These are phyloP conservation scores for Phtheirospermum japonicum DNA, from an alignment of 257 asterid genomes.

Conservation along the genomic window DNA sequence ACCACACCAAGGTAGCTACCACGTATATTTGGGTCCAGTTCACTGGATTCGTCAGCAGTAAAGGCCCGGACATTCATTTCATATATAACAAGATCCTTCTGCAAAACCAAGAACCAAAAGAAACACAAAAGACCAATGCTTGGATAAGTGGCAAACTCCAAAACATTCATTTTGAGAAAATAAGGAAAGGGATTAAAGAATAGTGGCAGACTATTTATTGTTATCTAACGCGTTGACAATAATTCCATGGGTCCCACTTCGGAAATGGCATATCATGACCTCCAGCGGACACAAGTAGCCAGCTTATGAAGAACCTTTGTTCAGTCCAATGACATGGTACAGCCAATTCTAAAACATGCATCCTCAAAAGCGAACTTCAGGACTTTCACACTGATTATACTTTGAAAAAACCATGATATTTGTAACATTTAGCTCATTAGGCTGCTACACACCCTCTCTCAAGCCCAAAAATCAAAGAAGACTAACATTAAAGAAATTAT, in stretches of 20 bases:
- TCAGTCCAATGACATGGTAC: background rate
- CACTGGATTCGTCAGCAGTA: conserved; percentile 91
- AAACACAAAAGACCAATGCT: conserved; percentile 16
- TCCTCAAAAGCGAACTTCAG: background rate
- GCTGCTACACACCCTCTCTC: background rate
- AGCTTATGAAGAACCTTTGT: conserved; percentile 17
- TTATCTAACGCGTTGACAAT: background rate
- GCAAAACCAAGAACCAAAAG: conserved; percentile 34
- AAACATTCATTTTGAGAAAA: conserved; percentile 1
- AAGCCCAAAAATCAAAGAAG: conserved; percentile 12
- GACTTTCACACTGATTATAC: background rate
- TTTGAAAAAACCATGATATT: background rate
- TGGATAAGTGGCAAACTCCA: conserved; percentile 12
- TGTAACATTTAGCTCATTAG: background rate
- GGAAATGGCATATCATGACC: conserved; percentile 12
- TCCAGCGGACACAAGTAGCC: background rate
- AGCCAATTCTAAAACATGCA: background rate
- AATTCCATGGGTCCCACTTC: conserved; percentile 14
- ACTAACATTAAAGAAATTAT: conserved; percentile 1
- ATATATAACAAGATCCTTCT: conserved; percentile 89
- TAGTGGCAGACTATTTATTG: background rate
- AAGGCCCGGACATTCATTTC: conserved; percentile 97
- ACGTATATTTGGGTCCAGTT: conserved; percentile 57
- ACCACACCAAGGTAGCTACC: conserved; percentile 96
- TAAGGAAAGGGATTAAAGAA: background rate